Evolutionary conservation across 2,329 filamentous ascomycete genomes (phyloP), one percentile per base, ranked within the genome.

Genomic region (Pseudogymnoascus sp.): DNA sequence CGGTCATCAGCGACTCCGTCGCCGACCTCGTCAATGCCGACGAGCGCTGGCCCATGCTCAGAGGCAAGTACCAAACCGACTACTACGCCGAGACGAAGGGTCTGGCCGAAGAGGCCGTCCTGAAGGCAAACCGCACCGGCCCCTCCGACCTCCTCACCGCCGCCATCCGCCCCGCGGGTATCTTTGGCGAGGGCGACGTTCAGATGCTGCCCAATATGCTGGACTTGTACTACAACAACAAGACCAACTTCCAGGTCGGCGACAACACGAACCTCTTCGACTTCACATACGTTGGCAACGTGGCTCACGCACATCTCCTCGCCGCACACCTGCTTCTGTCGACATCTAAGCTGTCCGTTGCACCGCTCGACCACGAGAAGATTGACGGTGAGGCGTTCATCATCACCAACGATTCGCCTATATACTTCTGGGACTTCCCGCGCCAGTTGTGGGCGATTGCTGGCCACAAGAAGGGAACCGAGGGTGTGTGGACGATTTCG

Each of bases 61-160:
- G 85, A 56, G 90, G 90, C 33, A 82, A 83, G 65, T 77, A 85
- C 68, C 88, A 93, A 76, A 81, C 80, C 62, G 89, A 92, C 75
- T 91, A 91, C 76, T 98, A 98, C 76, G 92, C 92, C 31, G 88
- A 93, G 77, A 96, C 91, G 12, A 98, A 97, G 68, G 89, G 90
- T 63, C 82, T 89, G 65, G 93, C 93, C 59, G 93, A 98, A 79
- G 81, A 87, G 65, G 79, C 92, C 61, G 91, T 96, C 68, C 80
- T 97, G 62, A 80, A 84, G 61, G 89, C 89, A 71, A 95, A 91
- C 81, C 85, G 87, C 65, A 68, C 78, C 60, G 80, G 76, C 70
- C 69, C 82, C 4, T 78, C 80, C 61, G 78, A 78, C 46, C 85
- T 96, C 75, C 80, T 90, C 8, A 96, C 92, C n/a, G 84, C 84